These are phyloP conservation scores for Phytophthora kernoviae DNA, from an alignment of 352 stramenopile genomes.

Conservation along the genomic window DNA sequence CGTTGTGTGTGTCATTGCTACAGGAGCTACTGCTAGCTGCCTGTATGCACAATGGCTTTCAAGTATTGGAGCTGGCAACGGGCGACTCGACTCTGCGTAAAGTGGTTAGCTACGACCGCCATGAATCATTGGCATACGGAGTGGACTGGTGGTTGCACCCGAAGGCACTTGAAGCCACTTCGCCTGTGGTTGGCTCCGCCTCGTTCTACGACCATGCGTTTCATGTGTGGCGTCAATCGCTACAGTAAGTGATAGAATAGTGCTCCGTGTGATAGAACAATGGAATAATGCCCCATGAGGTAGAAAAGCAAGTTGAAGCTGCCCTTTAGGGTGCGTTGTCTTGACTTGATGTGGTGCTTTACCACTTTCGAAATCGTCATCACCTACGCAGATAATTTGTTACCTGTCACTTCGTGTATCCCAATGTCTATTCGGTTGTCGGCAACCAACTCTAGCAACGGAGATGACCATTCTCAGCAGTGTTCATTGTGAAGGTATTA, in stretches of 20 bases:
- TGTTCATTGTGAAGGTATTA: too few species aligned
- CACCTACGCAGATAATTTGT: conserved; percentile 9
- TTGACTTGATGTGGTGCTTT: too few species aligned
- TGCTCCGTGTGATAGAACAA: too few species aligned
- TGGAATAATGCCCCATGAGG: too few species aligned
- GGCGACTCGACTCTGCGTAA: conserved; percentile 21
- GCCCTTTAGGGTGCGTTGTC: too few species aligned
- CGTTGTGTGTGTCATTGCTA: conserved; percentile 7
- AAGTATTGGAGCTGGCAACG: conserved; percentile 48
- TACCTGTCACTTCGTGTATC: too few species aligned
- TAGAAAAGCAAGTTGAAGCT: too few species aligned
- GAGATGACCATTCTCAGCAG: too few species aligned
- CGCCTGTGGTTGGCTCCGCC: conserved; percentile 67
- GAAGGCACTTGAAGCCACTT: conserved; percentile 31
- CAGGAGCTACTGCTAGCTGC: conserved; percentile 76
- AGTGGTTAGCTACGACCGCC: conserved; percentile 50
- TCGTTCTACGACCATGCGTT: conserved; percentile 87
- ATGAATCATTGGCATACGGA: conserved; percentile 84
- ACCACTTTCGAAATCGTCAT: conserved; percentile 15
- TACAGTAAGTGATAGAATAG: too few species aligned
- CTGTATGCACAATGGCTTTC: conserved; percentile 90
- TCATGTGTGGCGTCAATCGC: conserved; percentile 59
- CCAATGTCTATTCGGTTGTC: too few species aligned
- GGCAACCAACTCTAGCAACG: too few species aligned
- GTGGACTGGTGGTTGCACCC: conserved; percentile 81